Evolutionary conservation across 2,329 filamentous ascomycete genomes (phyloP).

Genomic region (Grosmannia penicillata): DNA sequence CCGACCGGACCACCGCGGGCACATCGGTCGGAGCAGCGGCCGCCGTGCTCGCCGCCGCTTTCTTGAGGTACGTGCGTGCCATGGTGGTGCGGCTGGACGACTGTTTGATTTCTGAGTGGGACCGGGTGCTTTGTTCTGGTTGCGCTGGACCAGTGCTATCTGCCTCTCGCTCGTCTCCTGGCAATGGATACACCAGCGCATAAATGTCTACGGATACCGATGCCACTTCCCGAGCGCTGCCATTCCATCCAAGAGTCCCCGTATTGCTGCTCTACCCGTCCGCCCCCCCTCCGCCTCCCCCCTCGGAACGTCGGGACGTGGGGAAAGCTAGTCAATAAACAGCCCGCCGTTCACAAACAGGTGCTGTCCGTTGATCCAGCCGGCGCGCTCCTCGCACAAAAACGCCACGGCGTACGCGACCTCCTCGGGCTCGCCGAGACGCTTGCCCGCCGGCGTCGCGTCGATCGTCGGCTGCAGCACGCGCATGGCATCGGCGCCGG

Average conservation of each 20-base stretch:
- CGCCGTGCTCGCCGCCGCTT: not conserved
- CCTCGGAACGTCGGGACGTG: not conserved
- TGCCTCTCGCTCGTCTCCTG: too few species aligned
- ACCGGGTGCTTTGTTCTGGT: too few species aligned
- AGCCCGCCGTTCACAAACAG: constrained; percentile 16
- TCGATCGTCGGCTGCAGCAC: constrained; percentile 25
- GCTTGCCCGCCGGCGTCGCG: constrained; percentile 23
- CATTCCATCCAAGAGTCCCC: too few species aligned
- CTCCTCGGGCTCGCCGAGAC: constrained; percentile 28
- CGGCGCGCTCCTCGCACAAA: constrained; percentile 25
- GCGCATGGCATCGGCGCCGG: constrained; percentile 22
- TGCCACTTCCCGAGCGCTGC: too few species aligned
- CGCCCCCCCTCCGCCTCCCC: not conserved
- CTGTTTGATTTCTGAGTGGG: not conserved
- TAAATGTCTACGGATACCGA: too few species aligned
- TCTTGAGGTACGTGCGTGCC: constrained; percentile 5
- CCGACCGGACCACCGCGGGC: constrained; percentile 25
- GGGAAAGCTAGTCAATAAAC: constrained; percentile 8
- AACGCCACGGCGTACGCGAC: constrained; percentile 31
- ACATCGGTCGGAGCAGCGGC: constrained; percentile 11
- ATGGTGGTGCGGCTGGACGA: not conserved
- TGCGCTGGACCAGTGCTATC: too few species aligned
- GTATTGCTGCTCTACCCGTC: too few species aligned
- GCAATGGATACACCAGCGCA: too few species aligned
- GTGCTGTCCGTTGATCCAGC: constrained; percentile 30